phyloP scores from a whole-genome alignment of 1,284 basidiomycete species.

The Trichosporon coremiiforme region DNA sequence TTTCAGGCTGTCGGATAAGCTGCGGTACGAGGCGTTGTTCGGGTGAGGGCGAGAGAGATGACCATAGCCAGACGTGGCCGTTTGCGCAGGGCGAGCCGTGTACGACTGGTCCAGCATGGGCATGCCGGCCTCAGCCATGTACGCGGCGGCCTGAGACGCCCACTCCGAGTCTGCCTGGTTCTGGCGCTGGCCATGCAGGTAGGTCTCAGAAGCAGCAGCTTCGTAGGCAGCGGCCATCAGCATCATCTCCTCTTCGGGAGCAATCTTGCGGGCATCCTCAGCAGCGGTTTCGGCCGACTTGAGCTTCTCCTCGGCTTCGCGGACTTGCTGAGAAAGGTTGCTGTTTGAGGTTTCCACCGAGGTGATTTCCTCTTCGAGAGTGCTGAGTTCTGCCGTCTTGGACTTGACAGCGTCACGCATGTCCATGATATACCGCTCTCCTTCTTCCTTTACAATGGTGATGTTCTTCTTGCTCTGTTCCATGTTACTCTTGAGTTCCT shows the following conservation, averaged over 20 bases:
- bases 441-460: constrained; percentile 60
- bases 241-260: constrained; percentile 55
- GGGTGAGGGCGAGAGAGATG: constrained; percentile 35
- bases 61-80: constrained; percentile 36
- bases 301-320: constrained; percentile 51
- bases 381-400: constrained; percentile 59
- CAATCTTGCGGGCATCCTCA: constrained; percentile 45
- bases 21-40: constrained; percentile 36
- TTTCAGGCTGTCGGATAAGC: constrained; percentile 30
- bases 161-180: constrained; percentile 43
- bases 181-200: constrained; percentile 40
- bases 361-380: constrained; percentile 45
- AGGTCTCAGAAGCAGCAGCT: constrained; percentile 50
- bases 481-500: constrained; percentile 63
- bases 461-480: constrained; percentile 53
- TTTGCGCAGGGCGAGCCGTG: constrained; percentile 44
- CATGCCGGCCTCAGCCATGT: constrained; percentile 55
- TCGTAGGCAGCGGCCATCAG: constrained; percentile 55
- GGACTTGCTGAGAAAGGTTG: constrained; percentile 42
- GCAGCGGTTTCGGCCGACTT: constrained; percentile 38
- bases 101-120: constrained; percentile 51
- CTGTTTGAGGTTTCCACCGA: constrained; percentile 44
- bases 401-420: constrained; percentile 63
- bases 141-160: constrained; percentile 51
- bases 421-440: constrained; percentile 56